These are phyloP conservation scores for Crucibulum parvulum DNA, from an alignment of 1,284 basidiomycete species.

Conservation along the genomic window DNA sequence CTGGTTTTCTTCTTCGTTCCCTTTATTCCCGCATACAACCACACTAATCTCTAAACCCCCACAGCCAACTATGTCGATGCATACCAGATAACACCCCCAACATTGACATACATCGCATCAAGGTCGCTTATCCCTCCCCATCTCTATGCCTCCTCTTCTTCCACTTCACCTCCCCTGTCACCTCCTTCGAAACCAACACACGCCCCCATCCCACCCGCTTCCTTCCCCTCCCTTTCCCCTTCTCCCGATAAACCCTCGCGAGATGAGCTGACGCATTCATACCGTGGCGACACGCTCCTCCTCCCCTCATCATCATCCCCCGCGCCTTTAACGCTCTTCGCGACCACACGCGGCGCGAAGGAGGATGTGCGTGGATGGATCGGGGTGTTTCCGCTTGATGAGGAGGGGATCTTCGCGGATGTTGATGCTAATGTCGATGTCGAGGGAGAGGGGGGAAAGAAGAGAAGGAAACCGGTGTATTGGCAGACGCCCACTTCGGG, in stretches of 20 bases:
- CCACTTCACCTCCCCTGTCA: slow-evolving; percentile 11
- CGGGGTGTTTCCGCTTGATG: slow-evolving; percentile 44
- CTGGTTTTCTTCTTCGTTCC: too few species aligned
- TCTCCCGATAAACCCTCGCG: slow-evolving; percentile 1
- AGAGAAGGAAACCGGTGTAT: slow-evolving; percentile 8
- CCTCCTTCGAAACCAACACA: background rate
- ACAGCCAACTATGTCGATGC: slow-evolving; percentile 51
- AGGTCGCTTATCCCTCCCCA: slow-evolving; percentile 41
- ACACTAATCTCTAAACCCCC: background rate
- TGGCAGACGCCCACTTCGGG: slow-evolving; percentile 48
- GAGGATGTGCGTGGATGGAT: slow-evolving; percentile 45
- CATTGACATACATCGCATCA: slow-evolving; percentile 41
- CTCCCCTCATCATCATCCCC: slow-evolving; percentile 38
- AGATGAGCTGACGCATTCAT: background rate
- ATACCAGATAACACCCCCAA: slow-evolving; percentile 41
- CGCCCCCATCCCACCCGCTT: background rate
- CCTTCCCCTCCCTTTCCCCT: background rate
- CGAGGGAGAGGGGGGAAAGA: slow-evolving; percentile 8
- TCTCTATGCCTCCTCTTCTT: too few species aligned
- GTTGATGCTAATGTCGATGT: background rate
- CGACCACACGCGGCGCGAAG: slow-evolving; percentile 50
- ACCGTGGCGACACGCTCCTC: slow-evolving; percentile 56
- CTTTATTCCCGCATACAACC: too few species aligned
- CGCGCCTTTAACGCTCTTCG: slow-evolving; percentile 44
- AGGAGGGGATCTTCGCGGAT: slow-evolving; percentile 38